Evolutionary conservation across 441 rosid genomes (phyloP).

Genomic region (Bocquillonia castaneifolia): DNA sequence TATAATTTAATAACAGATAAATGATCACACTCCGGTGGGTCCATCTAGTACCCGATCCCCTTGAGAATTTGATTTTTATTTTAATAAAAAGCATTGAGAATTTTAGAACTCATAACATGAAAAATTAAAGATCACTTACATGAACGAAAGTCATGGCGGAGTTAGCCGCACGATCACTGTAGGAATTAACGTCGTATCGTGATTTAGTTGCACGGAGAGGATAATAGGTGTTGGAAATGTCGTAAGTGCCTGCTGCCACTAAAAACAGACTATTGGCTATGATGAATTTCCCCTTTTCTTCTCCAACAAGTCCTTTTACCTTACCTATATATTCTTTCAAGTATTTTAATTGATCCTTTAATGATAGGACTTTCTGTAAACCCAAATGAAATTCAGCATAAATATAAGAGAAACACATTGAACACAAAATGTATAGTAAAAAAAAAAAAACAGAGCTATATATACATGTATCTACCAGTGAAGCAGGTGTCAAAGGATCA

Average conservation of each 20-base stretch:
- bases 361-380: conserved; percentile 51
- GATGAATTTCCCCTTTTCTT: conserved; percentile 35
- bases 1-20: too few relatives aligned
- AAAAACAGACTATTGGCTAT: conserved; percentile 35
- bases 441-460: not conserved
- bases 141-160: conserved; percentile 47
- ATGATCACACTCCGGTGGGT: too few relatives aligned
- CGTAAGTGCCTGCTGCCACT: conserved; percentile 62
- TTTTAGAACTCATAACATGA: too few relatives aligned
- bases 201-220: conserved; percentile 28
- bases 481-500: conserved; percentile 62
- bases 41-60: too few relatives aligned
- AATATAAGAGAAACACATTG: too few relatives aligned
- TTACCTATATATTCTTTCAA: conserved; percentile 50
- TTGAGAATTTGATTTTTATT: too few relatives aligned
- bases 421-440: not conserved
- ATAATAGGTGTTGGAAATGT: conserved; percentile 58
- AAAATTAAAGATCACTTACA: conserved; percentile 28
- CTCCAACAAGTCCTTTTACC: conserved; percentile 44
- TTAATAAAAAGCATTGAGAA: too few relatives aligned
- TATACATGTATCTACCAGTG: conserved; percentile 35
- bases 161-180: conserved; percentile 41
- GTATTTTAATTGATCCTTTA: conserved; percentile 41
- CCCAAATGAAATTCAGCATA: not conserved
- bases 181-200: conserved; percentile 46